These are phyloP conservation scores for Xylariales sp. DNA, from an alignment of 2,329 filamentous ascomycete species.

Conservation along the genomic window DNA sequence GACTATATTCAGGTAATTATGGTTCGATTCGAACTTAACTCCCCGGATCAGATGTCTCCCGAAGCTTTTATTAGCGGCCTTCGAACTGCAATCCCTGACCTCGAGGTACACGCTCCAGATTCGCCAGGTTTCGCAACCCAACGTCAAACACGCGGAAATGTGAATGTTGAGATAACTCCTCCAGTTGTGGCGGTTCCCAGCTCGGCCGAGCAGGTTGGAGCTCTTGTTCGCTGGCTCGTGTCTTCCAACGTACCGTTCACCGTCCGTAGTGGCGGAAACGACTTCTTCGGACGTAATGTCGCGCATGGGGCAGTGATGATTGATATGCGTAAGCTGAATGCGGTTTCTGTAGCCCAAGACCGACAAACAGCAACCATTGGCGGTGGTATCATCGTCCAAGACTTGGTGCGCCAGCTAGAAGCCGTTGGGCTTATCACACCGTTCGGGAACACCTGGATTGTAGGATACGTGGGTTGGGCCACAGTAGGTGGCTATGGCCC, in stretches of 20 bases:
- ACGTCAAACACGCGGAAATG: no score
- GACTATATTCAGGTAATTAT: no score
- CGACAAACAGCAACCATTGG: background rate
- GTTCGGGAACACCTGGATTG: constrained; percentile 13
- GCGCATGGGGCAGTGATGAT: background rate
- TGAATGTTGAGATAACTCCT: no score
- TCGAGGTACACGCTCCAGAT: no score
- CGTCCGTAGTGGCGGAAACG: background rate
- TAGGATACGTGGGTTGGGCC: constrained; percentile 30
- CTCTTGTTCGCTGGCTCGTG: no score
- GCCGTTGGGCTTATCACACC: background rate
- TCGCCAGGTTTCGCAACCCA: no score
- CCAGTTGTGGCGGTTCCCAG: no score
- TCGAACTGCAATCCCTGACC: no score
- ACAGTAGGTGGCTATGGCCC: constrained; percentile 31
- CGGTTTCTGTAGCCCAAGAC: background rate
- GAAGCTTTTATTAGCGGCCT: no score
- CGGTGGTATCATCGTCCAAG: background rate
- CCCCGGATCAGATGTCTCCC: no score
- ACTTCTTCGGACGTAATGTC: background rate
- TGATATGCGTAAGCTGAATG: background rate
- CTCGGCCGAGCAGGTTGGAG: no score
- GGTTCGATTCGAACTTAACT: no score
- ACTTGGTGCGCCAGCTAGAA: background rate
- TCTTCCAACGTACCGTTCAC: background rate